These are phyloP conservation scores for Taphrina communis DNA, from an alignment of 1,139 yeast species.

Conservation along the genomic window DNA sequence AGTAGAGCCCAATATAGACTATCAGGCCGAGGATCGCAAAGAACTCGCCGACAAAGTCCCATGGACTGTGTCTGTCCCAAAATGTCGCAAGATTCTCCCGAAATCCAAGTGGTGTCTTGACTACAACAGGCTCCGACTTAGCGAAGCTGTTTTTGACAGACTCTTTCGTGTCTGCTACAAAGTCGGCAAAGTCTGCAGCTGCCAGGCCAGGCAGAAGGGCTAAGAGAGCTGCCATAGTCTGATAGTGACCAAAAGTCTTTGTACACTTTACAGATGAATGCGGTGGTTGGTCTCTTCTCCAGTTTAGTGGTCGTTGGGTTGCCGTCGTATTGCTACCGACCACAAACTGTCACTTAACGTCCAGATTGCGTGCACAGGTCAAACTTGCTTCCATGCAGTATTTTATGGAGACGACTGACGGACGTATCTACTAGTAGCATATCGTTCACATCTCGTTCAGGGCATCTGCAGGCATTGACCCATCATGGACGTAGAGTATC, in stretches of 20 bases:
- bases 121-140: neutral
- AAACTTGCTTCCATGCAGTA: no score
- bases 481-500: conserved; percentile 33
- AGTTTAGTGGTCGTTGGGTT: no score
- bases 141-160: conserved; percentile 18
- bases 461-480: no score
- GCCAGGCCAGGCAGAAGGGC: conserved; percentile 15
- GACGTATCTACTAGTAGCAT: no score
- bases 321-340: no score
- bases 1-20: conserved; percentile 54
- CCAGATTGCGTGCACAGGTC: no score
- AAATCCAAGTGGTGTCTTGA: neutral
- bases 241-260: neutral
- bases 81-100: conserved; percentile 23
- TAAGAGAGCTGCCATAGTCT: conserved; percentile 12
- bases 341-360: no score
- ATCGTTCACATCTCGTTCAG: no score
- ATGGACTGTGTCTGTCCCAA: conserved; percentile 33
- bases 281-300: neutral
- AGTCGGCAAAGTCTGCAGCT: conserved; percentile 20
- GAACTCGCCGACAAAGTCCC: conserved; percentile 74
- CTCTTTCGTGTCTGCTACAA: conserved; percentile 14
- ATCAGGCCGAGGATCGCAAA: conserved; percentile 61
- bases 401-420: no score
- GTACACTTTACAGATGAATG: neutral